A percentile compares a stretch with the other conserved stretches of the same genome.
phyloP scores from a whole-genome alignment of 2,329 filamentous ascomycete genomes.

The Aureobasidium namibiae region DNA sequence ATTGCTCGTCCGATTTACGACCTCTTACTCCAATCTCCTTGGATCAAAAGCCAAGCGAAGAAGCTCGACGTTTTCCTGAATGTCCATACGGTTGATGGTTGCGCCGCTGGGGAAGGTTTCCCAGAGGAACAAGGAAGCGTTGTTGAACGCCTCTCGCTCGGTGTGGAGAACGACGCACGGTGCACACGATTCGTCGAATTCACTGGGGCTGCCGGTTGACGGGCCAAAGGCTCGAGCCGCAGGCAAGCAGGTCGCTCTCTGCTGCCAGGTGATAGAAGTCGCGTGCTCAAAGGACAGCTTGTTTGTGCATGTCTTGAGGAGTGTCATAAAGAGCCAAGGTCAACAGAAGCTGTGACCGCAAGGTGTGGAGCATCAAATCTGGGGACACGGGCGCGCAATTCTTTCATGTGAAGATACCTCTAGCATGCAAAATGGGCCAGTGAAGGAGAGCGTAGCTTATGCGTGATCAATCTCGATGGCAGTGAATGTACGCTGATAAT shows the following conservation, averaged over 20 bases:
- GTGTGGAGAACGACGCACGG: slow-evolving; percentile 4
- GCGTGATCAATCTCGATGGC: neutral
- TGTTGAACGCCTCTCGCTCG: slow-evolving; percentile 11
- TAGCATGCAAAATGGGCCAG: neutral
- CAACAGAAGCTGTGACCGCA: neutral
- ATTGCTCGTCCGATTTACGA: neutral
- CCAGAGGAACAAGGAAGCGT: neutral
- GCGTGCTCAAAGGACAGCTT: neutral
- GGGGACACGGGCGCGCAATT: neutral
- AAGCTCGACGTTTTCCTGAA: neutral
- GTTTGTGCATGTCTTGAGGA: neutral
- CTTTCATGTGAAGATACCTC: neutral
- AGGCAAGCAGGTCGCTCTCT: neutral
- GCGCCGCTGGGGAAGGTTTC: neutral
- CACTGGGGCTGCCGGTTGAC: neutral
- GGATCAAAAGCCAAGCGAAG: neutral
- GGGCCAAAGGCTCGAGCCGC: slow-evolving; percentile 1
- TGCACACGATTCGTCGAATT: neutral
- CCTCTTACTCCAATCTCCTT: neutral
- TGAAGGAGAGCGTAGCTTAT: neutral
- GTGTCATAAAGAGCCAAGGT: neutral
- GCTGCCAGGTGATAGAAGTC: neutral
- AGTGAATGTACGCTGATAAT: neutral
- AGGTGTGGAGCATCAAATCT: slow-evolving; percentile 2
- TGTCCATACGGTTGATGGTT: neutral